phyloP scores from a whole-genome alignment of 768 basidiomycete genomes.

The Cubamyces sp. region DNA sequence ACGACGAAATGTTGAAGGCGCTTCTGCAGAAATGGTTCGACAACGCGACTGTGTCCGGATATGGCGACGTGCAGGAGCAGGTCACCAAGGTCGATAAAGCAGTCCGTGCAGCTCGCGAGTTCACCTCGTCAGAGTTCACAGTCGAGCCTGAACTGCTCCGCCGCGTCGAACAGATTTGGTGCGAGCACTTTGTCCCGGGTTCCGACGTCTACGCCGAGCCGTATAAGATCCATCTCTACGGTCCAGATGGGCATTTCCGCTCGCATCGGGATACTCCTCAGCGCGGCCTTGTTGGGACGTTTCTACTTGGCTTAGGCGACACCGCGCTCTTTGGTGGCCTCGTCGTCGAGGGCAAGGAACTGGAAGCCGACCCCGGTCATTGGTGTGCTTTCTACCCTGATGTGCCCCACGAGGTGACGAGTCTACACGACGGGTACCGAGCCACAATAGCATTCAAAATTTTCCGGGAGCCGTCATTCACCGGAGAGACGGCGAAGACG shows the following conservation, averaged over 20 bases:
- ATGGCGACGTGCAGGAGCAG: constrained; percentile 31
- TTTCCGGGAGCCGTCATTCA: constrained; percentile 22
- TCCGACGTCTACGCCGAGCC: constrained; percentile 33
- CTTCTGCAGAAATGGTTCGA: constrained; percentile 17
- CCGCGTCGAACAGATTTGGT: constrained; percentile 25
- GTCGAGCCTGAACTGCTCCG: constrained; percentile 25
- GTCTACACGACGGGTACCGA: constrained; percentile 26
- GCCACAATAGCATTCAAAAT: constrained; percentile 39
- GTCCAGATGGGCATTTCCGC: constrained; percentile 33
- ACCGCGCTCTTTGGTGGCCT: constrained; percentile 1
- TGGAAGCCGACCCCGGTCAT: constrained; percentile 9
- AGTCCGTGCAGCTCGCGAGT: constrained; percentile 35
- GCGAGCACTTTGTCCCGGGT: constrained; percentile 26
- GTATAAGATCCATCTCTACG: constrained; percentile 41
- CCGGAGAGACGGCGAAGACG: neutral
- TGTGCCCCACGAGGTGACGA: constrained; percentile 30
- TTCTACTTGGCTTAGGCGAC: constrained; percentile 39
- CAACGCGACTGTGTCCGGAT: constrained; percentile 29
- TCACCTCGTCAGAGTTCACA: constrained; percentile 28
- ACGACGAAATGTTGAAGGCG: neutral
- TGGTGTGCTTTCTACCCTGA: constrained; percentile 41
- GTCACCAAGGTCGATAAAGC: constrained; percentile 31
- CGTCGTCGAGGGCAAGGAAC: neutral
- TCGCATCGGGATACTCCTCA: constrained; percentile 36
- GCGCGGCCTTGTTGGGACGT: constrained; percentile 37